Base-by-base conservation (phyloP, 2,329 filamentous ascomycete species). In the Alternaria tenuissima region DNA sequence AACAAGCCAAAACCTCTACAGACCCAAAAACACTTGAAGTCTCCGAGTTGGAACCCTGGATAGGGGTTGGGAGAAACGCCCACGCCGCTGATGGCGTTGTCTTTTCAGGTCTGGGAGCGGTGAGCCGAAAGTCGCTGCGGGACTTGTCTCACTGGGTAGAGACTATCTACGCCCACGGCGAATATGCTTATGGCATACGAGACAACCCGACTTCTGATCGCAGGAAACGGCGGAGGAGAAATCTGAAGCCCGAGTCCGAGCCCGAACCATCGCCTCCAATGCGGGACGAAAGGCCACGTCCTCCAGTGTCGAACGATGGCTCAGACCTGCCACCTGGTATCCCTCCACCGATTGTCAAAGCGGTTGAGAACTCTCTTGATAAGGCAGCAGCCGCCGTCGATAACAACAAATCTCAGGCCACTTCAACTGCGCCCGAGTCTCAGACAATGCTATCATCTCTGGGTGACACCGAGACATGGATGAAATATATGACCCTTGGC, bases 111-210 rank as follows among this genome's bases (percentile, higher is more conserved):
- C 84, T 90, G 1, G 93, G 93, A 3, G 86, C 87, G 7, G 77
- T 98, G 44, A 90, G 91, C 12, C 85, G 88, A 55, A 84, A 85
- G 18, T 94, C 92, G 0, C 73, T 97, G 46, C 84, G 88, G 48
- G 88, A 90, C 69, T 76, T 97, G 26, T 90, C 91, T 1, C 87
- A 90, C 56, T 98, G 94, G 94, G 90, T 95, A 84, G 91, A 96
- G 76, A 91, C 92, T 71, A 84, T 97, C 3, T 96, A 95, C 77
- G 89, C 85, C 30, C 92, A 93, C 83, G 94, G 94, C 2, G 88
- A 92, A 53, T 86, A 91, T 71, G 89, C 94, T 2, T 98, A 97
- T 75, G 94, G 94, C 4, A 87, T 97, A 7, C 86, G 87, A 54
- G 91, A 96, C 36, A 93, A 92, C 66, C 91, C 93, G 14, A 87